Evolutionary conservation across 2,329 filamentous ascomycete species (phyloP).

Genomic region (Thelonectria olida): DNA sequence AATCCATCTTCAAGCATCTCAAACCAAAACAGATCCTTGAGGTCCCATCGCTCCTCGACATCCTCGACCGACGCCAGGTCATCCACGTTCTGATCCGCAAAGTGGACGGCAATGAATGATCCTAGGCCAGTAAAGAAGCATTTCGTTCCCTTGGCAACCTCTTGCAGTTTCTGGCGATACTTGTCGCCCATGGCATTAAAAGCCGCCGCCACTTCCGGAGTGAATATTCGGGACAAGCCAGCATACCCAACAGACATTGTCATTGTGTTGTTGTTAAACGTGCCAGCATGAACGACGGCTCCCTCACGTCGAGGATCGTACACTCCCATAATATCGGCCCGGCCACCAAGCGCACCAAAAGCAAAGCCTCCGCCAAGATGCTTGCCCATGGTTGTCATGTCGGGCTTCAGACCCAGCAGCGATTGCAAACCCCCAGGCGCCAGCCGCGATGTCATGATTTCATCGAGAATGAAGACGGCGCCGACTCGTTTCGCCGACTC

Average conservation of each 20-base stretch:
- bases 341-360: constrained; percentile 70
- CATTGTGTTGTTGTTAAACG: constrained; percentile 69
- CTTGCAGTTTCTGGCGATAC: background rate
- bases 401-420: constrained; percentile 54
- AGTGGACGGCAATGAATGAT: background rate
- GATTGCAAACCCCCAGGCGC: constrained; percentile 54
- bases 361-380: constrained; percentile 68
- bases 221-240: background rate
- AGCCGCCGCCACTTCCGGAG: background rate
- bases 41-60: background rate
- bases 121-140: background rate
- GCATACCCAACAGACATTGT: constrained; percentile 52
- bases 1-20: constrained; percentile 8
- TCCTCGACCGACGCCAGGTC: background rate
- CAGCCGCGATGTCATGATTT: constrained; percentile 71
- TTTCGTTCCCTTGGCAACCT: background rate
- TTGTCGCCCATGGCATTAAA: constrained; percentile 1
- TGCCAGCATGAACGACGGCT: constrained; percentile 58
- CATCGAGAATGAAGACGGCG: constrained; percentile 69
- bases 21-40: constrained; percentile 13
- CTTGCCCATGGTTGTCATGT: constrained; percentile 68
- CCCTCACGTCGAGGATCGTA: constrained; percentile 50
- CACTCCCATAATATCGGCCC: constrained; percentile 60
- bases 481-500: constrained; percentile 41
- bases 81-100: background rate